Conservation (phyloP, 306 rosid genomes). For the Dryas octopetala region DNA sequence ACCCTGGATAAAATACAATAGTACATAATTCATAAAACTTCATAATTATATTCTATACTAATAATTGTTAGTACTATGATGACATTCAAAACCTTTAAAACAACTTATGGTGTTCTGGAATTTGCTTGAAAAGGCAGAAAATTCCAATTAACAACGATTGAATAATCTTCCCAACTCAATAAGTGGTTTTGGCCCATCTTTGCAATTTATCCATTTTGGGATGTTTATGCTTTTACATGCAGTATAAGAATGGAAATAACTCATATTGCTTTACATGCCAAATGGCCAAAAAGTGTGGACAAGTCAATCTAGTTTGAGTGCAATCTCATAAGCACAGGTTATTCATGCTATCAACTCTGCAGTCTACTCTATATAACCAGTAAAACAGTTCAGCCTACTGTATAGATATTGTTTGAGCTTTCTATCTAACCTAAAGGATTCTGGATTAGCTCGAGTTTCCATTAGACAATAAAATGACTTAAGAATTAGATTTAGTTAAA, state of each 20-base stretch:
- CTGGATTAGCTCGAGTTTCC: slow-evolving; percentile 15
- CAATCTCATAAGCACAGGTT: neutral
- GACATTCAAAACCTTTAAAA: neutral
- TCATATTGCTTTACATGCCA: neutral
- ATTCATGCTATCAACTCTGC: neutral
- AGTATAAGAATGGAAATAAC: neutral
- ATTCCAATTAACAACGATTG: neutral
- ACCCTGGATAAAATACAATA: slow-evolving; percentile 49
- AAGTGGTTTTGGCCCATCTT: neutral
- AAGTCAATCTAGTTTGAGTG: neutral
- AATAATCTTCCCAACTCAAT: neutral
- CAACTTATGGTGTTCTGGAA: slow-evolving; percentile 9
- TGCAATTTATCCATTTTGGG: neutral
- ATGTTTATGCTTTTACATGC: neutral
- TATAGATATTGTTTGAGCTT: neutral
- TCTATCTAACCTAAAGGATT: neutral
- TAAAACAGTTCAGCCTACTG: neutral
- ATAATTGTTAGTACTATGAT: neutral
- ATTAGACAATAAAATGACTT: neutral
- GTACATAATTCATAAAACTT: neutral
- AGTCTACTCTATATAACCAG: neutral
- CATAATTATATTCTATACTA: neutral
- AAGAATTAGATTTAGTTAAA: neutral
- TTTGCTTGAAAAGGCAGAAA: neutral
- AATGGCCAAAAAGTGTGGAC: neutral